Base-by-base conservation (phyloP, 306 rosid genomes). In the Calophaca sinica region DNA sequence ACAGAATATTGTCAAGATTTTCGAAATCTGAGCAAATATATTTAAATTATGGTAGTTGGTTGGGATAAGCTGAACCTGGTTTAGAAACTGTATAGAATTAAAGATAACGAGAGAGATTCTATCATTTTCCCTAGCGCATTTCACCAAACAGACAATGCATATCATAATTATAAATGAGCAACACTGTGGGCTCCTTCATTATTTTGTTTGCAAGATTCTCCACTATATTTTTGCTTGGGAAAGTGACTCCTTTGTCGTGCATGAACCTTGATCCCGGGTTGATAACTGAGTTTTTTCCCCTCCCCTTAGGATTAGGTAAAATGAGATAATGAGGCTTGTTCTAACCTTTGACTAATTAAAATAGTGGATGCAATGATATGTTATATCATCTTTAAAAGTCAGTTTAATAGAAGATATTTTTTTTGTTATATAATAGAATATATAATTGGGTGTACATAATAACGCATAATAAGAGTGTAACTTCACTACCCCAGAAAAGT, bases 151-250 rank as follows among this genome's bases (percentile, higher is more conserved):
- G 80, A 73, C 67, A 68, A 74, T 45, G 65, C 59, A 58, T 62
- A 49, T 73, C 79, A 82, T 86, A 79, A 82, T 79, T 78, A 77
- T 81, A 79, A 82, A 84, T 73, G 67, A 59, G 7, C 74, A 73
- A 72, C 79, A 57, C 44, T 29, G 88, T 89, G 91, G 92, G 91
- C 79, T 82, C 87, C 79, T 74, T 90, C 80, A 77, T 83, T 62
- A 83, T 82, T 81, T 86, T 88, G 89, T 86, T 88, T 75, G 82
- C 71, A 82, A 89, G 96, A 88, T 91, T 93, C 97, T 84, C 79
- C 87, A 79, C 90, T 76, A 89, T 91, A 80, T 89, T 88, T 86
- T 88, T 82, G 85, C 62, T 82, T 78, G 53, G 78, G 93, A 88
- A 67, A 79, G 84, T 77, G 93, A 87, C 89, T 76, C 5, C 78